Evolutionary conservation across 257 asterid genomes (phyloP).

Genomic region (Ophiorrhiza pumila): DNA sequence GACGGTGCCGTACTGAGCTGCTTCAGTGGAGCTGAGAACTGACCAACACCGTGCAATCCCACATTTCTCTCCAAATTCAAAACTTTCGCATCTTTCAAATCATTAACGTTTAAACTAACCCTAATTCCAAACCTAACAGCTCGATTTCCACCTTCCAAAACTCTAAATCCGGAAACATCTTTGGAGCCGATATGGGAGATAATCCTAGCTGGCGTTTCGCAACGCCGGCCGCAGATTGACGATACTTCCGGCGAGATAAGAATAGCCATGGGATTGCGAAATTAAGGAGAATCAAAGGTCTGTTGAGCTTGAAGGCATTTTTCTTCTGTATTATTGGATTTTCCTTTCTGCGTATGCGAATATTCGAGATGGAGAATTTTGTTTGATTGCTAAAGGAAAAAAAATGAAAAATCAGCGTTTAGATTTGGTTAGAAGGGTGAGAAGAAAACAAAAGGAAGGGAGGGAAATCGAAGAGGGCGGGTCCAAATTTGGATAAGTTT

Average conservation of each 20-base stretch:
- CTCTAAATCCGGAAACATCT: not conserved
- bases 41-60: constrained; percentile 37
- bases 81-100: constrained; percentile 45
- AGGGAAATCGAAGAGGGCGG: constrained; percentile 4
- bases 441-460: not conserved
- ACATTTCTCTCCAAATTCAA: constrained; percentile 39
- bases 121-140: constrained; percentile 28
- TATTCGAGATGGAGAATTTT: constrained; percentile 10
- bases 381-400: constrained; percentile 10
- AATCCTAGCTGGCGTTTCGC: constrained; percentile 13
- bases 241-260: constrained; percentile 35
- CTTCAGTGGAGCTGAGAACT: constrained; percentile 45
- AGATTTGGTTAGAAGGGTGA: constrained; percentile 8
- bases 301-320: constrained; percentile 5
- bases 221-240: constrained; percentile 17
- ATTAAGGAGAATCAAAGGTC: constrained; percentile 9
- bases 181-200: constrained; percentile 6
- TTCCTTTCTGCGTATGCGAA: constrained; percentile 4
- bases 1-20: constrained; percentile 41
- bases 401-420: not conserved
- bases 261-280: constrained; percentile 30
- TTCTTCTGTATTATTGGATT: not conserved
- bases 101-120: constrained; percentile 46
- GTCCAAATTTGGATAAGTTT: constrained; percentile 23
- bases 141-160: constrained; percentile 20